These are phyloP conservation scores for Elongisporangium prolatum DNA, from an alignment of 352 stramenopile genomes.

Conservation along the genomic window DNA sequence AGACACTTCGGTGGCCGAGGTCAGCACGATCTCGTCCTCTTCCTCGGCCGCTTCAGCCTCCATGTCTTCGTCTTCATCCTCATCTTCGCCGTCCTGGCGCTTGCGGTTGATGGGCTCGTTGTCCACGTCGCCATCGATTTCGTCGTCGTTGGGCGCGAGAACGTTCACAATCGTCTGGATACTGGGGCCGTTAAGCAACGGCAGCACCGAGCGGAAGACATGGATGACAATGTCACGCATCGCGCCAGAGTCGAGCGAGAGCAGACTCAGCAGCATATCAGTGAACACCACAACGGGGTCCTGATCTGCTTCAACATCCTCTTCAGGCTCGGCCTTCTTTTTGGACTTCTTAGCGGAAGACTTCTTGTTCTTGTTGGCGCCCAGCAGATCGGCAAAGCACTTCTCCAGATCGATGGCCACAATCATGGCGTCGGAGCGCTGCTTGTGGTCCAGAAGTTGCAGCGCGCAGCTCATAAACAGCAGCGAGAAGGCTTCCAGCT, in stretches of 20 bases:
- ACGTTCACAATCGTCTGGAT: constrained; percentile 73
- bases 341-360: constrained; percentile 23
- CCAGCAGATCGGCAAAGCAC: constrained; percentile 59
- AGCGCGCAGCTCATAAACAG: constrained; percentile 73
- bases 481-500: constrained; percentile 63
- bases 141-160: constrained; percentile 29
- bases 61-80: constrained; percentile 33
- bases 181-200: constrained; percentile 52
- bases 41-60: constrained; percentile 35
- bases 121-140: constrained; percentile 29
- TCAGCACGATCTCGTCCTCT: constrained; percentile 56
- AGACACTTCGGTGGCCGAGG: constrained; percentile 52
- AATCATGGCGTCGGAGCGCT: constrained; percentile 52
- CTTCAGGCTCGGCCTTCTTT: constrained; percentile 12
- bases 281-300: constrained; percentile 75
- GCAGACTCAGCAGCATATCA: constrained; percentile 76
- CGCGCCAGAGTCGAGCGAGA: constrained; percentile 78
- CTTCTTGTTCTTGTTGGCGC: constrained; percentile 26
- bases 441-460: constrained; percentile 62
- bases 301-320: constrained; percentile 13
- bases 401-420: constrained; percentile 63
- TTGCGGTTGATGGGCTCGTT: constrained; percentile 25
- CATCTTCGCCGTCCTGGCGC: constrained; percentile 19
- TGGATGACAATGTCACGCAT: constrained; percentile 82
- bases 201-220: constrained; percentile 72